Evolutionary conservation across 2,329 filamentous ascomycete genomes (phyloP).

Genomic region (Sphaerulina vaccinii): DNA sequence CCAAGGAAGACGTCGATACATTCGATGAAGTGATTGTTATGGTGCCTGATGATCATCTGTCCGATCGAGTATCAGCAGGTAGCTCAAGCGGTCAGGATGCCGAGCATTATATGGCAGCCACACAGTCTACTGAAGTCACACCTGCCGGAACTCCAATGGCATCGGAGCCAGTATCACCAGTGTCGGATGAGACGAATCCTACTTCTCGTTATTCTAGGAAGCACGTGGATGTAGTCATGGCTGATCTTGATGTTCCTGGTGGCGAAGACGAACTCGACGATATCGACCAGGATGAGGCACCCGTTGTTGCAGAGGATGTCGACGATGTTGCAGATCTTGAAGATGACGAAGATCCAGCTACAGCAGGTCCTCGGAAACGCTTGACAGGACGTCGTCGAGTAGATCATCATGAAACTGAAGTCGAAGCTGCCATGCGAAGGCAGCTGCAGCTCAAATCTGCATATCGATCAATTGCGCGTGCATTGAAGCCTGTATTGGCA

Average conservation of each 20-base stretch:
- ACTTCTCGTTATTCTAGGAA: constrained; percentile 17
- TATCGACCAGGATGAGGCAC: constrained; percentile 21
- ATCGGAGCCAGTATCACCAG: constrained; percentile 25
- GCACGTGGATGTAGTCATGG: constrained; percentile 17
- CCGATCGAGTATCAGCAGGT: constrained; percentile 17
- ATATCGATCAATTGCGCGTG: constrained; percentile 62
- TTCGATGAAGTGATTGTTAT: constrained; percentile 10
- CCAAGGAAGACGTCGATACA: constrained; percentile 4
- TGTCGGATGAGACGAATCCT: constrained; percentile 23
- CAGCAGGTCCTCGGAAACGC: constrained; percentile 22
- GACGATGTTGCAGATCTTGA: constrained; percentile 31
- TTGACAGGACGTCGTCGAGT: constrained; percentile 45
- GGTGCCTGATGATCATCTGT: constrained; percentile 16
- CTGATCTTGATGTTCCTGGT: constrained; percentile 14
- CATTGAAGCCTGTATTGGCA: constrained; percentile 63
- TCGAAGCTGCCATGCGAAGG: constrained; percentile 53
- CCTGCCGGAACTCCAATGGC: constrained; percentile 23
- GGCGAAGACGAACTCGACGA: constrained; percentile 21
- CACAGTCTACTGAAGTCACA: constrained; percentile 27
- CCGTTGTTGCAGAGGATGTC: constrained; percentile 22
- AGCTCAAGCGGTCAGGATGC: constrained; percentile 26
- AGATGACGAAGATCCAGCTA: constrained; percentile 25
- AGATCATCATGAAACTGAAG: constrained; percentile 46
- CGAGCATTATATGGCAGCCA: constrained; percentile 15
- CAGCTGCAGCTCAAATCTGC: constrained; percentile 65